phyloP scores from a whole-genome alignment of 2,329 filamentous ascomycete species.

The Stemphylium beticola region DNA sequence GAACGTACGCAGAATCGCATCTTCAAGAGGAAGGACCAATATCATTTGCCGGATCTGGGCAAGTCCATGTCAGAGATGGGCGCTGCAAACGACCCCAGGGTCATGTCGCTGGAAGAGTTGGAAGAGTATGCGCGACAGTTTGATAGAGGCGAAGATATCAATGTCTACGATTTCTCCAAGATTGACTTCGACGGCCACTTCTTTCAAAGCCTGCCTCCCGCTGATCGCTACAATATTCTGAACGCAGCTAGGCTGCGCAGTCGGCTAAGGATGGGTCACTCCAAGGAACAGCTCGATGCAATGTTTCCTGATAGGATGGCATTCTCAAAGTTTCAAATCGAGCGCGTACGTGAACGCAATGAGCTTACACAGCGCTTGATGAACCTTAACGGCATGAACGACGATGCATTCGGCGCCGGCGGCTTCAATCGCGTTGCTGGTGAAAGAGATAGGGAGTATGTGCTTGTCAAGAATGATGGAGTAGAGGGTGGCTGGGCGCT shows the following conservation, averaged over 20 bases:
- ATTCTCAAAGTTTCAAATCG: constrained; percentile 95
- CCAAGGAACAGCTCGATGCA: constrained; percentile 90
- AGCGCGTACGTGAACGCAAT: constrained; percentile 89
- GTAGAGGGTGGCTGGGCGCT: constrained; percentile 96
- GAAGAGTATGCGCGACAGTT: constrained; percentile 95
- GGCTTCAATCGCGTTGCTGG: constrained; percentile 74
- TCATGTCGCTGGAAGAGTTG: constrained; percentile 94
- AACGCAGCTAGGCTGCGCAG: constrained; percentile 91
- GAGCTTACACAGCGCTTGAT: constrained; percentile 93
- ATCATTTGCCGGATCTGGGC: constrained; percentile 88
- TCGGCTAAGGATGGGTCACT: constrained; percentile 90
- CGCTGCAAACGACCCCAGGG: constrained; percentile 86
- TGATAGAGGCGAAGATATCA: constrained; percentile 86
- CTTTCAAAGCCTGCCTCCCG: constrained; percentile 86
- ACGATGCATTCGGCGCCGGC: constrained; percentile 70
- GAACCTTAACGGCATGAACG: constrained; percentile 89
- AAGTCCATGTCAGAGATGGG: constrained; percentile 83
- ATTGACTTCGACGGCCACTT: constrained; percentile 98
- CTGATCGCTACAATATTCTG: constrained; percentile 94
- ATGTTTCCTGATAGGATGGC: constrained; percentile 99
- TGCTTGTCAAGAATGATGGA: constrained; percentile 92
- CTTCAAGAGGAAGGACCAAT: constrained; percentile 92
- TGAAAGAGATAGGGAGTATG: constrained; percentile 91
- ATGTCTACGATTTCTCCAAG: constrained; percentile 91
- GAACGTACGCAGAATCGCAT: constrained; percentile 76